Percentiles rank a stretch among this genome's conserved stretches.
Evolutionary conservation across 352 stramenopile species (phyloP).

Genomic region (Globisporangium spiculum): DNA sequence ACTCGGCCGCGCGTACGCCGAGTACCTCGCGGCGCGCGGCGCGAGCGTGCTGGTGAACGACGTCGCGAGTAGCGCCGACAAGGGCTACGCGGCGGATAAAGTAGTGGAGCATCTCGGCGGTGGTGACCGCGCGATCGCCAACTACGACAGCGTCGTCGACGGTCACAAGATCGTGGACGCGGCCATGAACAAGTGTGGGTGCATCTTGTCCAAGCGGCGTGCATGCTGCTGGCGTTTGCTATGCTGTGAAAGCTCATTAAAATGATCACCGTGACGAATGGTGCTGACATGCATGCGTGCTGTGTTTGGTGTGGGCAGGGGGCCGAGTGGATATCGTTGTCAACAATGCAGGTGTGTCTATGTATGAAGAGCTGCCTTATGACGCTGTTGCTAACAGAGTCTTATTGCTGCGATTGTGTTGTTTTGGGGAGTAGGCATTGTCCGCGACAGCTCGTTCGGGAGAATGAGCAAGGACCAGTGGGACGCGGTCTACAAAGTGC

Average conservation of each 20-base stretch:
- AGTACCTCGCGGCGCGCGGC: conserved; percentile 64
- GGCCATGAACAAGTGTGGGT: conserved; percentile 78
- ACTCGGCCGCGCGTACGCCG: conserved; percentile 79
- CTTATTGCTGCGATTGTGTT: neutral
- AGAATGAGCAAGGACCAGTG: conserved; percentile 86
- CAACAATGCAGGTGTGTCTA: conserved; percentile 89
- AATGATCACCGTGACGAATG: neutral
- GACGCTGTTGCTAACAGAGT: neutral
- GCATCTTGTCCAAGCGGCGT: neutral
- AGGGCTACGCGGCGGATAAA: conserved; percentile 45
- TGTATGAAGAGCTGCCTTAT: neutral
- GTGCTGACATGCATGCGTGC: neutral
- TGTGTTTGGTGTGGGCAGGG: conserved; percentile 24
- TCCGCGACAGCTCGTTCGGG: conserved; percentile 87
- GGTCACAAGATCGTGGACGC: conserved; percentile 80
- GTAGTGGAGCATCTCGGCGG: conserved; percentile 60
- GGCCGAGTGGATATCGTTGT: conserved; percentile 90
- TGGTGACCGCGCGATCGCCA: conserved; percentile 48
- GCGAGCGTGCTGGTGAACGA: conserved; percentile 86
- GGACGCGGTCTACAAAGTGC: conserved; percentile 79
- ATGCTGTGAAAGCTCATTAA: too few species aligned
- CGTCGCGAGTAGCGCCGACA: conserved; percentile 24
- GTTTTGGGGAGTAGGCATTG: conserved; percentile 36
- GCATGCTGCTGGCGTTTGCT: neutral
- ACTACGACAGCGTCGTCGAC: conserved; percentile 71